These are phyloP conservation scores for Asterionellopsis glacialis DNA, from an alignment of 108 stramenopile species.

Conservation along the genomic window DNA sequence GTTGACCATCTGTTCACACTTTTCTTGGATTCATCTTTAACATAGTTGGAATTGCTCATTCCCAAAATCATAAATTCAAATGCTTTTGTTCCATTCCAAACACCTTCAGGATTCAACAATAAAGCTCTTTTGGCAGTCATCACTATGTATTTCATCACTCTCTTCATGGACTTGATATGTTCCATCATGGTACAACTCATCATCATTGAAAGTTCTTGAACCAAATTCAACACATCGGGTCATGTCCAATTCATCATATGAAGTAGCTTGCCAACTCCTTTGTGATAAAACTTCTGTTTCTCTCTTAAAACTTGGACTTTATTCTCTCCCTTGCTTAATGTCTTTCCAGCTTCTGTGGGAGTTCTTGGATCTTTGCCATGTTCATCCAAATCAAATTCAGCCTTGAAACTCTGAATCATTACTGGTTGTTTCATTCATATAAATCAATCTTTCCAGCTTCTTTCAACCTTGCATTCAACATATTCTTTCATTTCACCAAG, in stretches of 20 bases:
- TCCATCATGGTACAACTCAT: too few relatives aligned
- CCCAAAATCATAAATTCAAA: not conserved
- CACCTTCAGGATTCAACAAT: slow-evolving; percentile 10
- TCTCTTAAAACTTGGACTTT: not conserved
- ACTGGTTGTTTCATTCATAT: slow-evolving; percentile 42
- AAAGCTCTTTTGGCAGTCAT: slow-evolving; percentile 5
- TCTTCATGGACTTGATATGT: not conserved
- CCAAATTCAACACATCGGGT: not conserved
- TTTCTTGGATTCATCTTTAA: not conserved
- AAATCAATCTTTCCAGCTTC: not conserved
- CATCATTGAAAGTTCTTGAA: not conserved
- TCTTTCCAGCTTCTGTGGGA: slow-evolving; percentile 2
- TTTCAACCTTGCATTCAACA: slow-evolving; percentile 34
- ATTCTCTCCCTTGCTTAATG: not conserved
- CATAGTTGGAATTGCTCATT: not conserved
- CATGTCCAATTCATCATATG: not conserved
- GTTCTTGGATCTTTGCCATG: not conserved
- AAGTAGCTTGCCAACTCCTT: slow-evolving; percentile 1
- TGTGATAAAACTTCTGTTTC: not conserved
- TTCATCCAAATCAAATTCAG: slow-evolving; percentile 16
- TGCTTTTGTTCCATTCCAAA: slow-evolving; percentile 17
- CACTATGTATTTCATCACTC: slow-evolving; percentile 19
- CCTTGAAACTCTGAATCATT: slow-evolving; percentile 25
- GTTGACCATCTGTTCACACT: not conserved
- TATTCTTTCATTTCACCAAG: slow-evolving; percentile 25